A percentile compares a stretch with the other conserved stretches of the same genome.
Evolutionary conservation across 208 protist species (phyloP).

Genomic region (Porcisia deanei): DNA sequence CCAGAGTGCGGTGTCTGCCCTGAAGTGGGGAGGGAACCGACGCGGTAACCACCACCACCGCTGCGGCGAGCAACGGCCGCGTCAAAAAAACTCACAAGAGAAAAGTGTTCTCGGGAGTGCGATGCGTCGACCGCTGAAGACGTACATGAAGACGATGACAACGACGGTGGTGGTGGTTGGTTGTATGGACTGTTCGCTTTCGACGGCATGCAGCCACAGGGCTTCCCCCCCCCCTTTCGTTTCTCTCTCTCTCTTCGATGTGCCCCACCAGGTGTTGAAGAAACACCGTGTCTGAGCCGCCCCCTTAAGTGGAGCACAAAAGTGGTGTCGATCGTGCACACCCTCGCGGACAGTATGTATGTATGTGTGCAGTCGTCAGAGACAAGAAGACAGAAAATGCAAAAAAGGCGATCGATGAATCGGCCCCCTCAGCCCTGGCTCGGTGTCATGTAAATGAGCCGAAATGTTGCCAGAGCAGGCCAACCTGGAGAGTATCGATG

Average conservation of each 20-base stretch:
- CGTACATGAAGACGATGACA: constrained; percentile 9
- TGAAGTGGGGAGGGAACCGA: constrained; percentile 5
- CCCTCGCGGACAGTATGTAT: neutral
- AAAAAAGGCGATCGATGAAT: neutral
- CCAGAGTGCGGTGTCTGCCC: neutral
- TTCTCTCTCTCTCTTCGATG: neutral
- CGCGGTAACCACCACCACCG: neutral
- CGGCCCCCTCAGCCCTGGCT: neutral
- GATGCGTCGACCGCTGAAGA: neutral
- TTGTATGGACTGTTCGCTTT: constrained; percentile 11
- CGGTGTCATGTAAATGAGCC: neutral
- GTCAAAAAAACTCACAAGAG: constrained; percentile 53
- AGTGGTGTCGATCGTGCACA: neutral
- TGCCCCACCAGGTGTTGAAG: neutral
- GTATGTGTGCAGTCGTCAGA: neutral
- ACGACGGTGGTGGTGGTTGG: constrained; percentile 4
- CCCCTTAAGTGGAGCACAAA: neutral
- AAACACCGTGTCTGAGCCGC: neutral
- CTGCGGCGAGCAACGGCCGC: constrained; percentile 30
- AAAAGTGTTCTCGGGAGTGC: constrained; percentile 29
- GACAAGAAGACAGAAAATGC: neutral
- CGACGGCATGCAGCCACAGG: constrained; percentile 21
- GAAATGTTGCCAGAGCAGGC: neutral
- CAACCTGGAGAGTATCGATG: neutral
- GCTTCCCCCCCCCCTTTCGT: neutral